Evolutionary conservation across 768 basidiomycete species (phyloP).

Genomic region (Jaapia argillacea): DNA sequence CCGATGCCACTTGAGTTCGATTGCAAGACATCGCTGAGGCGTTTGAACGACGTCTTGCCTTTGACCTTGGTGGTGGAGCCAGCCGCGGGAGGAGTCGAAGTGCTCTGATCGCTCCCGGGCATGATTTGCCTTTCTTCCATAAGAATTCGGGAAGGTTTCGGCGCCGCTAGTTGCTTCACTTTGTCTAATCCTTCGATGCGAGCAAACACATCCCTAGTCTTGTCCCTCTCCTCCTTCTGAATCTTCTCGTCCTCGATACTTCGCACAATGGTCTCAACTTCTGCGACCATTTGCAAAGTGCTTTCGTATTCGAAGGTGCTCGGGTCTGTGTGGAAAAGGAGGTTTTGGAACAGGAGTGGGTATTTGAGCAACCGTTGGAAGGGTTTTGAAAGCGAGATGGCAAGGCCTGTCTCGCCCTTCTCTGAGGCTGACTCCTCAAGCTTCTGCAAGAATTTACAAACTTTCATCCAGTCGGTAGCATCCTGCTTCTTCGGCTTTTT

Average conservation of each 20-base stretch:
- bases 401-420: conserved; percentile 88
- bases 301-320: conserved; percentile 97
- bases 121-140: conserved; percentile 63
- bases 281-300: conserved; percentile 92
- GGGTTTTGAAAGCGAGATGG: conserved; percentile 93
- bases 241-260: conserved; percentile 98
- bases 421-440: conserved; percentile 76
- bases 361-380: conserved; percentile 97
- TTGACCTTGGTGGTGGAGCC: conserved; percentile 46
- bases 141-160: conserved; percentile 84
- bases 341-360: conserved; percentile 94
- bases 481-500: conserved; percentile 83
- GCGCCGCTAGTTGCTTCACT: conserved; percentile 84
- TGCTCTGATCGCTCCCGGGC: conserved; percentile 16
- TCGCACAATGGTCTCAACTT: conserved; percentile 92
- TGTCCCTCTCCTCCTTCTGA: conserved; percentile 91
- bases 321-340: conserved; percentile 94
- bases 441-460: conserved; percentile 62
- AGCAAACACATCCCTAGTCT: conserved; percentile 90
- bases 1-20: conserved; percentile 37
- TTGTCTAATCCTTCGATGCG: conserved; percentile 95
- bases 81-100: conserved; percentile 23
- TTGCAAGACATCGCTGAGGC: conserved; percentile 82
- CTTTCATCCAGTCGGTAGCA: conserved; percentile 65
- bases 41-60: conserved; percentile 81